Evolutionary conservation across 768 basidiomycete species (phyloP), one percentile per base, ranked within the genome.

Genomic region (Phaeotremella fagi): DNA sequence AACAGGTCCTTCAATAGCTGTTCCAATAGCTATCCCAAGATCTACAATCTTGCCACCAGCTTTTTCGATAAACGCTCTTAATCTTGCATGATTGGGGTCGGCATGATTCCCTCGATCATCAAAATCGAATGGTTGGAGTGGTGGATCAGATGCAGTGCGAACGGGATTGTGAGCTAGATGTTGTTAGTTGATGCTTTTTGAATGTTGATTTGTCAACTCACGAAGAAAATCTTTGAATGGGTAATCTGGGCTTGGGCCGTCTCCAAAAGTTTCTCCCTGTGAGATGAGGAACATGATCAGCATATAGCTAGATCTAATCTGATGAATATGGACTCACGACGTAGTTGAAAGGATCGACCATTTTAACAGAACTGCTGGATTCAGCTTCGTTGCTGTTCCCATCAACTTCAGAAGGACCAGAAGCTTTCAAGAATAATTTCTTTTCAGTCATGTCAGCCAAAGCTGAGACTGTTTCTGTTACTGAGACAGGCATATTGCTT

Each of bases 261-360:
- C 55, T 23, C 68, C 68, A 22, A 70, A 54, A 4, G 63, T 63
- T 44, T 70, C 68, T 9, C 68, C 68, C 60, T 68, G 41, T 5
- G 9, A 20, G 35, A 36, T 37, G 9, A 9, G 16, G 6, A 26
- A 23, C 24, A 29, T 42, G 20, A 26, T n/a, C n/a, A n/a, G n/a
- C 25, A 28, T 28, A 29, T 27, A 16, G 22, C 28, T 25, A 12
- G 20, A 41, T 12, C 12, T 22, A 41, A 22, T n/a, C 23, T 20
- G 11, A 36, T 12, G 2, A n/a, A n/a, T n/a, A n/a, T n/a, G n/a
- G n/a, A 68, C 66, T 59, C 54, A 68, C 66, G 49, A 66, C 68
- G 36, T 70, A 70, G 52, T 70, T 70, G 62, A 59, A 70, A 6
- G 68, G 68, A 49, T 70, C 68, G 12, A 70, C 68, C 24, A 70